phyloP scores from a whole-genome alignment of 2,329 filamentous ascomycete genomes.

The Monilinia aucupariae region DNA sequence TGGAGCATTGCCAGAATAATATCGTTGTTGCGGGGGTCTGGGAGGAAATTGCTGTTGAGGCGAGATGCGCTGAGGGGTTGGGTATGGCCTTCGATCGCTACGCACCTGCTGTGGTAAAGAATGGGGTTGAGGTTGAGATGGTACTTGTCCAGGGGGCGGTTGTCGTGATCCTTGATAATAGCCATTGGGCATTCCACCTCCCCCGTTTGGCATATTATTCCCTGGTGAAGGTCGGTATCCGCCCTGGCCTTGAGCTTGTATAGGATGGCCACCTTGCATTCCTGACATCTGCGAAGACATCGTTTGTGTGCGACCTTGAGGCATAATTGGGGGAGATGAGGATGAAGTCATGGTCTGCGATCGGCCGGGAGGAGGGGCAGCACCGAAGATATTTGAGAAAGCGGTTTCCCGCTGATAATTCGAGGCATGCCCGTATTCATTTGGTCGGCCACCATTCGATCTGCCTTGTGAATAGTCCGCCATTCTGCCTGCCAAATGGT shows the following conservation, averaged over 20 bases:
- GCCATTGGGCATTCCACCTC: constrained; percentile 41
- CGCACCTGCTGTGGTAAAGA: constrained; percentile 56
- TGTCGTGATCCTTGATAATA: constrained; percentile 46
- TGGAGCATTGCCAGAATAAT: constrained; percentile 55
- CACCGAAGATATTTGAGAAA: constrained; percentile 93
- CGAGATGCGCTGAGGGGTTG: constrained; percentile 47
- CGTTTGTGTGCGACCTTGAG: constrained; percentile 70
- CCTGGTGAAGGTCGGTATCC: constrained; percentile 28
- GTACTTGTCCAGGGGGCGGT: constrained; percentile 32
- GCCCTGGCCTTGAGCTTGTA: constrained; percentile 44
- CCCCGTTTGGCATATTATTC: constrained; percentile 21
- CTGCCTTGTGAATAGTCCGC: constrained; percentile 59
- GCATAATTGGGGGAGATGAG: constrained; percentile 51
- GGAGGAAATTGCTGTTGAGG: constrained; percentile 42
- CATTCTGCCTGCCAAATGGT: constrained; percentile 35
- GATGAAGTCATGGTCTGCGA: constrained; percentile 94
- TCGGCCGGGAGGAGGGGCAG: constrained; percentile 76
- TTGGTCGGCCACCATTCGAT: constrained; percentile 45
- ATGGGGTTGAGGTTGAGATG: constrained; percentile 48
- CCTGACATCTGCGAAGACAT: constrained; percentile 46
- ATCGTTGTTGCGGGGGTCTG: constrained; percentile 49
- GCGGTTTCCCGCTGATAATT: constrained; percentile 82
- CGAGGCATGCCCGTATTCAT: constrained; percentile 42
- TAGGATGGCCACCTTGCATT: constrained; percentile 38
- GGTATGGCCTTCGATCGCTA: constrained; percentile 62